Percentiles rank a stretch among this genome's conserved stretches.
phyloP scores from a whole-genome alignment of 2,329 filamentous ascomycete genomes.

The Fusarium incarnatum region DNA sequence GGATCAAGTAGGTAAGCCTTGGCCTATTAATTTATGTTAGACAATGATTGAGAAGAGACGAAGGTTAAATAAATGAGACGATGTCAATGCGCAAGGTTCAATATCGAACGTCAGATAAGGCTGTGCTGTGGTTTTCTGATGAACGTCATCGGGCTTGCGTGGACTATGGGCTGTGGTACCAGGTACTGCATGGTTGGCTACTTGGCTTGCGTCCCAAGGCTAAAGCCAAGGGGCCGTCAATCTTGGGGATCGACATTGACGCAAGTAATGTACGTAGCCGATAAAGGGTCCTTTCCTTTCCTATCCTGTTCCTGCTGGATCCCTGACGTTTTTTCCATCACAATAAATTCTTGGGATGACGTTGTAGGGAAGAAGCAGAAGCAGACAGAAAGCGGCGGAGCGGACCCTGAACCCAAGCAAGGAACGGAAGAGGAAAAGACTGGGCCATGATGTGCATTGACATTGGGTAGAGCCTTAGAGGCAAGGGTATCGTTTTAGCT shows the following conservation, averaged over 20 bases:
- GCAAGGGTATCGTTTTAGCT: conserved; percentile 11
- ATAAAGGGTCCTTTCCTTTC: conserved; percentile 28
- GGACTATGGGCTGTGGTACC: conserved; percentile 29
- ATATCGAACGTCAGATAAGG: background rate
- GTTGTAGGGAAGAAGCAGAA: conserved; percentile 35
- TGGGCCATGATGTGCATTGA: conserved; percentile 25
- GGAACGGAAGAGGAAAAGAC: conserved; percentile 26
- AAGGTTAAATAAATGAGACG: background rate
- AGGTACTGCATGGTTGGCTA: conserved; percentile 13
- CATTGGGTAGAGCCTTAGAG: background rate
- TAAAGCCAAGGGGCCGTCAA: conserved; percentile 21
- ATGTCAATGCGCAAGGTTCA: conserved; percentile 5
- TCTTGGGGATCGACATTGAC: conserved; percentile 39
- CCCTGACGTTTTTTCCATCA: conserved; percentile 34
- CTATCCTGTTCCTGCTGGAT: conserved; percentile 13
- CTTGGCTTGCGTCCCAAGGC: conserved; percentile 38
- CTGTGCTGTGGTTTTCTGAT: conserved; percentile 4
- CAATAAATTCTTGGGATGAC: conserved; percentile 33
- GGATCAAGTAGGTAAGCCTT: conserved; percentile 76
- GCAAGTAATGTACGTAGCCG: conserved; percentile 29
- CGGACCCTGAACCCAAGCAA: conserved; percentile 8
- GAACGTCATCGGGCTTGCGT: conserved; percentile 44
- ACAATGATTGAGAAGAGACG: background rate
- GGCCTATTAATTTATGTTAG: conserved; percentile 60
- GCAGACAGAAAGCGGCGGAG: conserved; percentile 11